Evolutionary conservation across 139 green algal genomes (phyloP), one percentile per base, ranked within the genome.

Genomic region (Chlamydomonas eustigma): DNA sequence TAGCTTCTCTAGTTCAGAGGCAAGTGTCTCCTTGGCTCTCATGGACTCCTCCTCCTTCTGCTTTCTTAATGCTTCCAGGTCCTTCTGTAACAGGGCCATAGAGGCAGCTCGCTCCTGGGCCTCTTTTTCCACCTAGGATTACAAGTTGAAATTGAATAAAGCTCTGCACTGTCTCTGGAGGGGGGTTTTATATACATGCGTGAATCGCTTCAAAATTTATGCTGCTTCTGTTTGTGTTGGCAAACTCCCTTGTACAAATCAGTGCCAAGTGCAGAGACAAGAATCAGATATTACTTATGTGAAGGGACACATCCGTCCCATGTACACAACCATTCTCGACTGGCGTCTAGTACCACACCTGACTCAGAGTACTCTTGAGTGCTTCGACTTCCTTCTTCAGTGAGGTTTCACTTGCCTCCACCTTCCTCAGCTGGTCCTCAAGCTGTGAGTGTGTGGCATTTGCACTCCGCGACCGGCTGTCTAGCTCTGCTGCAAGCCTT

Each of bases 401-500:
- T 1, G 31, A n/a, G 8, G 67, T 38, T 70, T 81, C 76, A 35
- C n/a, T 28, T 32, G 76, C 69, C 3, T 33, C 50, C 22, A 81
- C 69, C 6, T 31, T 2, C 3, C 0, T n/a, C 1, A 81, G 4
- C 1, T 35, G 51, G 4, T 30, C 35, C 70, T 81, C 52, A 52
- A 81, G 70, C 39, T 81, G 28, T 33, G 8, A 69, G 69, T 73
- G 68, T 2, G 24, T 36, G 18, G 51, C 71, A 38, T 72, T 38
- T 25, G 25, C 76, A 51, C 67, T 76, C 68, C 39, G 71, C 66
- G 34, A 67, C 66, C 30, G 35, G 50, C 51, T 51, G 28, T 44
- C 28, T 38, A 64, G 58, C 37, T 31, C 69, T 22, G 28, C 69
- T 39, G 68, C 68, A 69, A 81, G 51, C 70, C 32, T 32, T 33